Percentiles rank a stretch among this genome's conserved stretches.
Evolutionary conservation across 2,329 filamentous ascomycete species (phyloP).

Genomic region (Diplodia scrobiculata): DNA sequence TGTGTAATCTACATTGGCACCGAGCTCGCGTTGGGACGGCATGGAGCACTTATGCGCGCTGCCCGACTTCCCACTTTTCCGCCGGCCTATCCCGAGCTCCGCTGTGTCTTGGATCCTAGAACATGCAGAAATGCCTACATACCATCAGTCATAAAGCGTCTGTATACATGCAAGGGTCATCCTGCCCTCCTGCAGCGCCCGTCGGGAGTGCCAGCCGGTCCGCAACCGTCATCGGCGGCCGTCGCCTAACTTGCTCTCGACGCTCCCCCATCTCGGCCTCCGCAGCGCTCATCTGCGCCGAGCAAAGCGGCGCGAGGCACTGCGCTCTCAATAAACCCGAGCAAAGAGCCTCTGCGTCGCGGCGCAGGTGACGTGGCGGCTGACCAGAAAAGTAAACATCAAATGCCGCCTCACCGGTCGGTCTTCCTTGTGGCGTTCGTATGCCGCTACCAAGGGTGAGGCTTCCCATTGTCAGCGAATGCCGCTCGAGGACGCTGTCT

Average conservation of each 20-base stretch:
- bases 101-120: slow-evolving; percentile 13
- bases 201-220: slow-evolving; percentile 19
- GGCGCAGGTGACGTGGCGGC: slow-evolving; percentile 27
- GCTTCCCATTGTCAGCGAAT: slow-evolving; percentile 28
- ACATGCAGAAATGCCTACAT: slow-evolving; percentile 16
- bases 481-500: slow-evolving; percentile 7
- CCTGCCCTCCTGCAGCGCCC: slow-evolving; percentile 13
- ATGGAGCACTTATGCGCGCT: slow-evolving; percentile 22
- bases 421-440: neutral
- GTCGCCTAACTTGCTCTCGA: slow-evolving; percentile 2
- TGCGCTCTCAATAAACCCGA: neutral
- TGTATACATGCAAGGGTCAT: slow-evolving; percentile 23
- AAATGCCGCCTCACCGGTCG: slow-evolving; percentile 1
- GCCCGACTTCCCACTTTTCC: slow-evolving; percentile 4
- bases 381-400: slow-evolving; percentile 22
- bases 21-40: neutral
- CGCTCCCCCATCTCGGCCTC: neutral
- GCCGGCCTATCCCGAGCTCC: slow-evolving; percentile 8
- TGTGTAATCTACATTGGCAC: slow-evolving; percentile 15
- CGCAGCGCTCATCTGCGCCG: neutral
- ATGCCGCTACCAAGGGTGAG: slow-evolving; percentile 29
- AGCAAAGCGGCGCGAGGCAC: neutral
- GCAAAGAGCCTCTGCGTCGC: slow-evolving; percentile 12
- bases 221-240: slow-evolving; percentile 12
- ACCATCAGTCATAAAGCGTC: slow-evolving; percentile 23